Evolutionary conservation across 129 eudicot genomes (phyloP).

Genomic region (Kitagawia praeruptora): DNA sequence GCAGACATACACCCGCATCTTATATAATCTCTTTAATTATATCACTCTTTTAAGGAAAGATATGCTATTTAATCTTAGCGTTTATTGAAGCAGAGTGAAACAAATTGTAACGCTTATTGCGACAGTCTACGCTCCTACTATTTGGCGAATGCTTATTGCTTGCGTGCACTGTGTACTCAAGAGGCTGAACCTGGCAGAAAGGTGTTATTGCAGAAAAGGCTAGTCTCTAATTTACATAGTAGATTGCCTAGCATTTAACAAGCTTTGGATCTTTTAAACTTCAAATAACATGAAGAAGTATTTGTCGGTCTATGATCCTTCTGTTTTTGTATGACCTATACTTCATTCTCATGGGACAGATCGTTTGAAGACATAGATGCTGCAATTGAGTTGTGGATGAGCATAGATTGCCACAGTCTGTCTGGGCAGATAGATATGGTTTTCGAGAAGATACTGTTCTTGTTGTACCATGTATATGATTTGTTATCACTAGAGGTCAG

Average conservation of each 20-base stretch:
- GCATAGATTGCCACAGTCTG: constrained; percentile 26
- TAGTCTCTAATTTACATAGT: constrained; percentile 25
- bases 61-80: constrained; percentile 16
- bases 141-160: constrained; percentile 55
- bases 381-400: constrained; percentile 50
- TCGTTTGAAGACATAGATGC: constrained; percentile 47
- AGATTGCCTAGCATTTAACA: constrained; percentile 8
- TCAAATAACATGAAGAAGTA: background rate
- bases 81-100: constrained; percentile 40
- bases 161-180: constrained; percentile 62
- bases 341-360: constrained; percentile 29
- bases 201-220: constrained; percentile 50
- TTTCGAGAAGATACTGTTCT: constrained; percentile 30
- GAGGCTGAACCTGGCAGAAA: constrained; percentile 59
- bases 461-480: constrained; percentile 64
- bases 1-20: constrained; percentile 2
- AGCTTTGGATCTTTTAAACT: background rate
- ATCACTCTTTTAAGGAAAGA: constrained; percentile 5
- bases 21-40: constrained; percentile 1
- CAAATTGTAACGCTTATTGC: constrained; percentile 14
- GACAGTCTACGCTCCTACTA: constrained; percentile 28
- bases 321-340: constrained; percentile 10
- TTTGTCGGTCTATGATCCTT: background rate
- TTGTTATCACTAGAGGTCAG: constrained; percentile 70
- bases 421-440: constrained; percentile 25